Conservation (phyloP, 495 filamentous ascomycete genomes). For the Trichoderma reesei region DNA sequence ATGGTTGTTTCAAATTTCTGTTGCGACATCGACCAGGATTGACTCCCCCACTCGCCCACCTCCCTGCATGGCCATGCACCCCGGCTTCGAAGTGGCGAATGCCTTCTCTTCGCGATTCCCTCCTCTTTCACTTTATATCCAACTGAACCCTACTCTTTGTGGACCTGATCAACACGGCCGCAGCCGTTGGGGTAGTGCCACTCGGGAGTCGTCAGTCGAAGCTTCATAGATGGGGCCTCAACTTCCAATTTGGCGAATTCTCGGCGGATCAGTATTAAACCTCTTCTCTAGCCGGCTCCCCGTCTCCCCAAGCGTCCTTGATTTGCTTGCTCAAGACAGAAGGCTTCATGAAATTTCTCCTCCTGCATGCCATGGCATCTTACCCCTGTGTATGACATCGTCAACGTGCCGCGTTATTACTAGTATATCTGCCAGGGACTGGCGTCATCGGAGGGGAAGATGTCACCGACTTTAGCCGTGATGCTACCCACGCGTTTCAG, state of each 20-base stretch:
- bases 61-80: background rate
- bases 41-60: background rate
- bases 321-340: background rate
- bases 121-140: too few relatives aligned
- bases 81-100: background rate
- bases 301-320: too few relatives aligned
- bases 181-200: background rate
- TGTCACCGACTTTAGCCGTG: conserved; percentile 1
- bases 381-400: background rate
- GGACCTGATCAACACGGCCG: conserved; percentile 4
- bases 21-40: conserved; percentile 4
- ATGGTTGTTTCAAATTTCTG: background rate
- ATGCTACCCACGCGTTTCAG: background rate
- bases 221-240: background rate
- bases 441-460: background rate
- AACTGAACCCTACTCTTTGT: background rate
- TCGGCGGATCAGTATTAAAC: background rate
- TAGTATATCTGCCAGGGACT: background rate
- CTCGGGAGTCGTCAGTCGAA: background rate
- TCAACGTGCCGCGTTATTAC: background rate
- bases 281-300: background rate
- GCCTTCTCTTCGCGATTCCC: background rate
- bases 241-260: background rate
- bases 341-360: background rate
- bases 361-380: background rate